These are phyloP conservation scores for Bryum argenteum DNA, from an alignment of 225 moss, liverwort and hornwort genomes.

Conservation along the genomic window DNA sequence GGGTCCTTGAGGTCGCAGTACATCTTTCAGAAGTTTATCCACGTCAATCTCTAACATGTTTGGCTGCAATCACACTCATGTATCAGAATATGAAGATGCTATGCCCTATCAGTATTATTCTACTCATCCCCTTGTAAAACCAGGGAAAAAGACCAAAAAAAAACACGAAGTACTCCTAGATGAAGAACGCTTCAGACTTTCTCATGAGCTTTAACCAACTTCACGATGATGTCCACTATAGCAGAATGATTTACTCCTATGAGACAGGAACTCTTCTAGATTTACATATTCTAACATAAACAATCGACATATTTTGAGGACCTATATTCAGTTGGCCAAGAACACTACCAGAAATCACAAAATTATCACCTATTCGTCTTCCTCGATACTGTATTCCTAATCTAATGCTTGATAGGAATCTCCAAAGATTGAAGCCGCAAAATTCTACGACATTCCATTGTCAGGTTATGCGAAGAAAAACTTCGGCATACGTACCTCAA, in stretches of 20 bases:
- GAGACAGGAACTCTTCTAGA: not conserved
- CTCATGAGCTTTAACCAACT: conserved; percentile 8
- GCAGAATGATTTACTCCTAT: conserved; percentile 11
- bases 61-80: conserved; percentile 59
- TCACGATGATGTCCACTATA: conserved; percentile 9
- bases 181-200: conserved; percentile 1
- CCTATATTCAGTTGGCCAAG: not conserved
- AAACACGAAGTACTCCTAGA: conserved; percentile 4
- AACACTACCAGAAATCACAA: not conserved
- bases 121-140: not conserved
- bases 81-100: conserved; percentile 17
- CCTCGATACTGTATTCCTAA: not conserved
- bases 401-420: not conserved
- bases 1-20: conserved; percentile 46
- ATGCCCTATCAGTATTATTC: not conserved
- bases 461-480: conserved; percentile 11
- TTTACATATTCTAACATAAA: not conserved
- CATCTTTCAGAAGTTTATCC: conserved; percentile 70
- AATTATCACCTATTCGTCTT: conserved; percentile 10
- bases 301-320: not conserved
- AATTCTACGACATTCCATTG: conserved; percentile 21
- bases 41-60: conserved; percentile 77
- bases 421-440: conserved; percentile 3
- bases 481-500: conserved; percentile 59
- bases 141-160: conserved; percentile 2